A percentile compares a stretch with the other conserved stretches of the same genome.
Evolutionary conservation across 2,329 filamentous ascomycete species (phyloP).

Genomic region (Pseudogymnoascus sp.): DNA sequence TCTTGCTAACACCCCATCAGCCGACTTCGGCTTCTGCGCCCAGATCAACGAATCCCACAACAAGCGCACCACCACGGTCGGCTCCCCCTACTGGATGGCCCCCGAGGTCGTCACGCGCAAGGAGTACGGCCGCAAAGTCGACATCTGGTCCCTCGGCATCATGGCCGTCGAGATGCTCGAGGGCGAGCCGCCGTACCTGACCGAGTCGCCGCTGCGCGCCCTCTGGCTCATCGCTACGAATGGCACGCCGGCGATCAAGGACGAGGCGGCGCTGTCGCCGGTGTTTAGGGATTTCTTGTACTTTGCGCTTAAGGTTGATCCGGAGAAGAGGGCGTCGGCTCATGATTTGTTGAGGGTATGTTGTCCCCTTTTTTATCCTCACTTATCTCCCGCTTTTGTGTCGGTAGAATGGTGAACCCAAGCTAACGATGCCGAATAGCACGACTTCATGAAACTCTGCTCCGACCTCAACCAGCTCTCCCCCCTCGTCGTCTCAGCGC

Average conservation of each 20-base stretch:
- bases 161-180: conserved; percentile 99
- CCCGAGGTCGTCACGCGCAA: conserved; percentile 96
- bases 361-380: conserved; percentile 19
- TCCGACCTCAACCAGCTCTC: conserved; percentile 71
- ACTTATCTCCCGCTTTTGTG: background rate
- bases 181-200: conserved; percentile 93
- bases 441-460: conserved; percentile 73
- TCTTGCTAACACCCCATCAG: conserved; percentile 42
- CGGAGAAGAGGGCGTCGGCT: conserved; percentile 91
- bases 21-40: conserved; percentile 97
- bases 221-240: conserved; percentile 96
- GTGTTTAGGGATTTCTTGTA: conserved; percentile 88
- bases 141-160: conserved; percentile 97
- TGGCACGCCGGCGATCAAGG: conserved; percentile 90
- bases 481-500: conserved; percentile 78
- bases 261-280: conserved; percentile 72
- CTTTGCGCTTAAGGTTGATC: conserved; percentile 92
- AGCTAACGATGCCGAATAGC: conserved; percentile 41
- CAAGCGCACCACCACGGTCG: conserved; percentile 98
- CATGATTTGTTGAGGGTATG: conserved; percentile 87
- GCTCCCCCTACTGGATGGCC: conserved; percentile 99
- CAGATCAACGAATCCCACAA: conserved; percentile 96
- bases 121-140: conserved; percentile 96
- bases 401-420: conserved; percentile 14
- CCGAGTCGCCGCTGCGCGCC: conserved; percentile 85